Conservation (phyloP, 345 rosid species). For the Salix arbutifolia region DNA sequence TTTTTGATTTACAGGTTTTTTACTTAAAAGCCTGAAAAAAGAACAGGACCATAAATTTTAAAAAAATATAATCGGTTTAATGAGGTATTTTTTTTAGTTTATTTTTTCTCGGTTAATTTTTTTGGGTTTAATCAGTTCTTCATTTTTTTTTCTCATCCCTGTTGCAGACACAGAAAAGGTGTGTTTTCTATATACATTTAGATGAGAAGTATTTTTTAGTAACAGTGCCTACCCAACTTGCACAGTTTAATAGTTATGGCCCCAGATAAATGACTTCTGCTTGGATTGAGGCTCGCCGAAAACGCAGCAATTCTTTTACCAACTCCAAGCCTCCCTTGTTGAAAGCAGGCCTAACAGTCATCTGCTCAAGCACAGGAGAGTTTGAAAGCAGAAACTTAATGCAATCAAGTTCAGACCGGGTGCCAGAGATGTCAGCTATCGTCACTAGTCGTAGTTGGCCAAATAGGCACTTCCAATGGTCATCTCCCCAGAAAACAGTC, state of each 20-base stretch:
- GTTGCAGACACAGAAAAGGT: neutral
- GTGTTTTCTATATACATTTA: neutral
- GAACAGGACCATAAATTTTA: no score
- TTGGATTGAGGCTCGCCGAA: slow-evolving; percentile 47
- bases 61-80: no score
- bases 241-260: slow-evolving; percentile 17
- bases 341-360: slow-evolving; percentile 49
- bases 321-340: slow-evolving; percentile 43
- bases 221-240: neutral
- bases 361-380: slow-evolving; percentile 51
- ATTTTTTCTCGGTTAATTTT: no score
- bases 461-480: slow-evolving; percentile 41
- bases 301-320: slow-evolving; percentile 51
- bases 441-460: slow-evolving; percentile 44
- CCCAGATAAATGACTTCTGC: slow-evolving; percentile 55
- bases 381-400: slow-evolving; percentile 54
- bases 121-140: no score
- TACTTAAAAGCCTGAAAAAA: no score
- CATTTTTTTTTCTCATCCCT: no score
- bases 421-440: slow-evolving; percentile 41
- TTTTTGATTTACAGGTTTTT: no score
- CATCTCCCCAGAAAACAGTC: slow-evolving; percentile 38
- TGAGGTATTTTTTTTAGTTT: no score
- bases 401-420: slow-evolving; percentile 49
- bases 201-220: neutral